Percentiles rank a stretch among this genome's conserved stretches.
Conservation (phyloP, 1,284 basidiomycete genomes). For the Boletus semigastroideus region DNA sequence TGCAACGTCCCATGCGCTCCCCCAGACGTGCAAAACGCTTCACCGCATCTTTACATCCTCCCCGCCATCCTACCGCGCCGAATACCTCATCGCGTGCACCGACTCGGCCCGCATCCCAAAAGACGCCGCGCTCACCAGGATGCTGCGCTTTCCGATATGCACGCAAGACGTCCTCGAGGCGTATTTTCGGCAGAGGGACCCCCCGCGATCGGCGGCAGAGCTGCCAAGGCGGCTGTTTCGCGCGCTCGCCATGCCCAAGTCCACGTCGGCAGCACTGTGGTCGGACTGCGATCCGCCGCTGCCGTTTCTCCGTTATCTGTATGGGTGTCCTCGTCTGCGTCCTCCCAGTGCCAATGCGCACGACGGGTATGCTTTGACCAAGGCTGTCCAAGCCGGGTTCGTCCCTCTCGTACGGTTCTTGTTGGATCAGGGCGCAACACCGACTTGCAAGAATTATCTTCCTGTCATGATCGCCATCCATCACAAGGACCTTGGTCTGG, state of each 20-base stretch:
- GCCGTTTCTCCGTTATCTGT: conserved; percentile 61
- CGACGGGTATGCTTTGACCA: conserved; percentile 76
- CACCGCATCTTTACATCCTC: conserved; percentile 52
- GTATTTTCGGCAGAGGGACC: conserved; percentile 36
- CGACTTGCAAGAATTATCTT: conserved; percentile 55
- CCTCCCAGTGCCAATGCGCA: conserved; percentile 57
- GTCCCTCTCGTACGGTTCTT: conserved; percentile 66
- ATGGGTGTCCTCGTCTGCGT: conserved; percentile 39
- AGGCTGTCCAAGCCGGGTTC: conserved; percentile 67
- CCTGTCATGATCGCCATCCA: conserved; percentile 76
- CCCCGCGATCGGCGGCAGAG: conserved; percentile 32
- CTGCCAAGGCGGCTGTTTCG: conserved; percentile 67
- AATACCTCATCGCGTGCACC: conserved; percentile 53
- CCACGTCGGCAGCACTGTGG: conserved; percentile 28
- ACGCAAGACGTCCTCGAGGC: conserved; percentile 52
- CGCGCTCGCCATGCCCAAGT: conserved; percentile 35
- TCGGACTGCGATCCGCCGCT: conserved; percentile 52
- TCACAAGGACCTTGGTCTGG: conserved; percentile 62
- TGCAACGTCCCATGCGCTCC: conserved; percentile 60
- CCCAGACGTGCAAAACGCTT: conserved; percentile 52
- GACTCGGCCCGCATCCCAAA: conserved; percentile 7
- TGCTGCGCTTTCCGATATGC: conserved; percentile 68
- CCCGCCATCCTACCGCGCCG: conserved; percentile 52
- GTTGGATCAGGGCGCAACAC: conserved; percentile 70
- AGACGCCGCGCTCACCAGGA: conserved; percentile 42